Conservation (phyloP, 257 asterid species). For the Anisodus acutangulus region DNA sequence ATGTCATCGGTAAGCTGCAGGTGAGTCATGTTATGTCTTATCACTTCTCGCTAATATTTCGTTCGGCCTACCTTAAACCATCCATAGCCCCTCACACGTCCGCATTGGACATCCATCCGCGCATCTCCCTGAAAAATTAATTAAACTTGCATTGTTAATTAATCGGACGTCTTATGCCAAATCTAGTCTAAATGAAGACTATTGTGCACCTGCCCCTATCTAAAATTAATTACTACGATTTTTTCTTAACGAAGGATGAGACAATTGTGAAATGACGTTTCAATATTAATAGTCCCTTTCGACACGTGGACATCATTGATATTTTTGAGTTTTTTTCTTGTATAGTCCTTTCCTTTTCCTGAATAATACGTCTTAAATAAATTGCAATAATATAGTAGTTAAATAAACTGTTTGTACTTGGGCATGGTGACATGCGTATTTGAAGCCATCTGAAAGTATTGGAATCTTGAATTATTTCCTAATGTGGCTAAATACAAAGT, state of each 20-base stretch:
- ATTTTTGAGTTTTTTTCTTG: background rate
- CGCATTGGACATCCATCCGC: too few species aligned
- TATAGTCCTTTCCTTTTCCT: background rate
- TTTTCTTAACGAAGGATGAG: background rate
- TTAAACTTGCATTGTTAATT: background rate
- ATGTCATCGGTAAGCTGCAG: too few species aligned
- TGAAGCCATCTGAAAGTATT: background rate
- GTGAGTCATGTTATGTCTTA: too few species aligned
- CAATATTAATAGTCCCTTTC: background rate
- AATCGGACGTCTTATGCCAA: background rate
- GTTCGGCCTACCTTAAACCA: too few species aligned
- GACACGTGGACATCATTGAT: background rate
- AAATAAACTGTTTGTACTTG: too few species aligned
- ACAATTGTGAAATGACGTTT: background rate
- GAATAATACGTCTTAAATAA: background rate
- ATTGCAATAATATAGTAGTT: too few species aligned
- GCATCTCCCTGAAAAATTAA: too few species aligned
- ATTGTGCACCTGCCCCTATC: background rate
- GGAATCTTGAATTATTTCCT: background rate
- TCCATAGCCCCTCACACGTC: too few species aligned
- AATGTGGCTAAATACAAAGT: background rate
- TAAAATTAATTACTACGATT: background rate
- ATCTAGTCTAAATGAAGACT: background rate
- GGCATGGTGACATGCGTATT: background rate
- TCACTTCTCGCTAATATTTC: too few species aligned